phyloP scores from a whole-genome alignment of 1,284 basidiomycete genomes.

The Phaffia rhodozyma region DNA sequence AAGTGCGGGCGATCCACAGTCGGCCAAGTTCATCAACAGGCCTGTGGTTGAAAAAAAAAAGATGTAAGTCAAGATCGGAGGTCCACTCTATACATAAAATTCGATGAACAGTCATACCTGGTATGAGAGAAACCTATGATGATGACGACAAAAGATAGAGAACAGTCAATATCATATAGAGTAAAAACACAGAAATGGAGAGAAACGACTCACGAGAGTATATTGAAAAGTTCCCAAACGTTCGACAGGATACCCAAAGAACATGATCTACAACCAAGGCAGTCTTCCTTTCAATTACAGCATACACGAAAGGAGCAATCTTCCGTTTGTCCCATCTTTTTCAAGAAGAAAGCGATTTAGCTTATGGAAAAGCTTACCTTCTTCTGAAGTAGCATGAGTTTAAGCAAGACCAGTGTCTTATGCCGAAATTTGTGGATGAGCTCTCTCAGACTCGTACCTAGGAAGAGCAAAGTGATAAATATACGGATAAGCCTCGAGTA shows the following conservation, averaged over 20 bases:
- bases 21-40: conserved; percentile 74
- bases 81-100: not conserved
- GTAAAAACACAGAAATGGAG: conserved; percentile 22
- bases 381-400: conserved; percentile 86
- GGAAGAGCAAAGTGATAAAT: not conserved
- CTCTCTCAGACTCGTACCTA: conserved; percentile 81
- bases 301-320: not conserved
- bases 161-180: conserved; percentile 23
- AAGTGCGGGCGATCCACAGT: conserved; percentile 80
- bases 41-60: conserved; percentile 36
- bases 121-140: conserved; percentile 54
- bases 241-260: conserved; percentile 94
- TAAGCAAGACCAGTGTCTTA: conserved; percentile 83
- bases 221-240: conserved; percentile 95
- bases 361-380: conserved; percentile 38
- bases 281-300: no score
- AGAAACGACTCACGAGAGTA: conserved; percentile 46
- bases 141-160: no score
- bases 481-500: no score
- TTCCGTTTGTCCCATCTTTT: not conserved
- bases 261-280: conserved; percentile 59
- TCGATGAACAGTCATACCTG: conserved; percentile 41
- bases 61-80: conserved; percentile 1
- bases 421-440: conserved; percentile 89
- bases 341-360: no score